A percentile compares a stretch with the other conserved stretches of the same genome.
These are phyloP conservation scores for Mycena olivaceomarginata DNA, from an alignment of 768 basidiomycete species.

Conservation along the genomic window DNA sequence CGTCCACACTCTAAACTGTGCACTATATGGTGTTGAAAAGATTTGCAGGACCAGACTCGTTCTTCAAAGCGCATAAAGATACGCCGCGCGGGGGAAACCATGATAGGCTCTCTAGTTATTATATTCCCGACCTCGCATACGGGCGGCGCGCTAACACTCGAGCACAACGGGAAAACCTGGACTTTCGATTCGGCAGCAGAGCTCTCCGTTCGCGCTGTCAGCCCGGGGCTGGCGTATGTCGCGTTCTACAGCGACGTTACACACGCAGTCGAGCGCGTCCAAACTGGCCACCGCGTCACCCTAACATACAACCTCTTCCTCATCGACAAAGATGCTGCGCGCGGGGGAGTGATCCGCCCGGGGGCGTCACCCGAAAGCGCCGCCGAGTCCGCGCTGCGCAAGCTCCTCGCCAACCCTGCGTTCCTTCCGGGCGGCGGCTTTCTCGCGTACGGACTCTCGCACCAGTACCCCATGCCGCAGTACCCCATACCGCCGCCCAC, in stretches of 20 bases:
- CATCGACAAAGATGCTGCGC: conserved; percentile 23
- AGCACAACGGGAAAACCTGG: background rate
- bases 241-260: background rate
- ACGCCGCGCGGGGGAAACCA: background rate
- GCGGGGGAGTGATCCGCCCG: too few relatives aligned
- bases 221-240: background rate
- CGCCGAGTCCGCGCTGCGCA: conserved; percentile 47
- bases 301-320: conserved; percentile 65
- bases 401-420: conserved; percentile 48
- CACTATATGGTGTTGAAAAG: background rate
- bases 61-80: conserved; percentile 1
- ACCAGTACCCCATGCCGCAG: conserved; percentile 55
- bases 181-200: background rate
- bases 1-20: too few relatives aligned
- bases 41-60: background rate
- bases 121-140: background rate
- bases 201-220: background rate
- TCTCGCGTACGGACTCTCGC: conserved; percentile 58
- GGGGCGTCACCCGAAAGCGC: conserved; percentile 18
- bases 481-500: background rate
- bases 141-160: background rate
- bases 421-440: conserved; percentile 57
- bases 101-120: background rate
- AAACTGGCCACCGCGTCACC: conserved; percentile 61
- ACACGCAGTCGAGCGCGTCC: background rate